Evolutionary conservation across 305 asterid species (phyloP), one percentile per base, ranked within the genome.

Genomic region (Lippia alba): DNA sequence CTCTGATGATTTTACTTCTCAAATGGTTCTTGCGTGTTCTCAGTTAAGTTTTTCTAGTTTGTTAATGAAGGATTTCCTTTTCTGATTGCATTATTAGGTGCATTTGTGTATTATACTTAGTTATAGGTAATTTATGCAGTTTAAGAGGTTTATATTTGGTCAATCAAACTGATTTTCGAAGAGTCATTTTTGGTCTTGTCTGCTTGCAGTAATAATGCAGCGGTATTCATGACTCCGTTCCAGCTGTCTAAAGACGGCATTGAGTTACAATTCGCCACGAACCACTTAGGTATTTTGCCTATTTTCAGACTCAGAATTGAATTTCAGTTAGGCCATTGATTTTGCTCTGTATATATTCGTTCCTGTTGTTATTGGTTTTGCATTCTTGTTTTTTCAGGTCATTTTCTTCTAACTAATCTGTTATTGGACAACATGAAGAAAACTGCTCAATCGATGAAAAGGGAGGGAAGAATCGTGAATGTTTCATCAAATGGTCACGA

Each of bases 211-310:
- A 93, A 91, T 45, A 93, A 93, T 77, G 98, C 97, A 66, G 98
- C 97, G 66, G 56, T 91, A 20, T 78, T 89, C 94, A 85, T 79
- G 33, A 68, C 85, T 8, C 90, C 97, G 0, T 91, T 82, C 83
- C 70, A 44, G 83, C 91, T 93, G 65, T 87, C 98, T 41, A 74
- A 85, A 77, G 97, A 93, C 86, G 76, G 84, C 61, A 81, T 91
- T 41, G 98, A 93, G 83, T 69, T 87, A 46, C 96, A 93, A 72
- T 93, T 93, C 69, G 98, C 96, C 67, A 93, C 96, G 11, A 93
- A 93, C 70, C 82, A 93, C 76, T 69, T 91, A 68, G 98, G 98
- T 93, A 80, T 32, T 10, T 40, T 45, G n/a, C 24, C 20, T 30
- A 18, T 33, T 54, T 18, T 11, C 4, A 3, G 1, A 24, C 30